Evolutionary conservation across 1,284 basidiomycete species (phyloP), one percentile per base, ranked within the genome.

Genomic region (Volvariella surrecta): DNA sequence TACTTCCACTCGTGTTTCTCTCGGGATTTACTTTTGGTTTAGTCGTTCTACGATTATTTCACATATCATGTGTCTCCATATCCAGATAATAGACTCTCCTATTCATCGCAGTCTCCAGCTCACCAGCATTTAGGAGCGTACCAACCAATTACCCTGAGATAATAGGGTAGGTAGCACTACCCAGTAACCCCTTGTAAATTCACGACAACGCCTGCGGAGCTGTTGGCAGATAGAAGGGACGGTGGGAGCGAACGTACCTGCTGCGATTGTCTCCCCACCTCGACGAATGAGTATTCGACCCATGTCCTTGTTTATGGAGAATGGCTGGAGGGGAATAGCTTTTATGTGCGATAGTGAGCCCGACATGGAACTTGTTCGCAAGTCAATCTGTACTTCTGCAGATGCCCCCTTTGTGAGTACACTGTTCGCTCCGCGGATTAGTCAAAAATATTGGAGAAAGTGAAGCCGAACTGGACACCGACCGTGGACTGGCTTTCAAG

Each of bases 251-350:
- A 22, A 58, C 74, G 46, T 58, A 81, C 93, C 94, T 43, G 94
- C 94, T 37, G 85, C 91, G 47, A 99, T 88, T 0, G 95, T 98
- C 67, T 98, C 93, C 0, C 96, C 95, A 15, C 81, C 81, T 48
- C 94, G 71, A 31, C 95, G 70, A 48, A 99, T 71, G 43, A 99
- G 61, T 38, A 99, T 77, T 34, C 95, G 70, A 0, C 94, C 94
- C 95, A 99, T 96, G 51, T 96, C 91, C 64, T 98, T 98, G 66
- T 93, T 98, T n/a, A 70, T 68, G 2, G 79, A 64, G 49, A 95
- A 95, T 1, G 87, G 76, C 59, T 99, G 95, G 15, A 96, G 59
- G 2, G 93, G 89, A 21, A 96, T 83, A 1, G 79, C 72, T 7
- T 79, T 71, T 24, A 69, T 66, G 21, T 62, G 58, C 0, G 71